Evolutionary conservation across 371 early-diverging fungal genomes (phyloP), one percentile per base, ranked within the genome.

Genomic region (Capillidium rhysosporum): DNA sequence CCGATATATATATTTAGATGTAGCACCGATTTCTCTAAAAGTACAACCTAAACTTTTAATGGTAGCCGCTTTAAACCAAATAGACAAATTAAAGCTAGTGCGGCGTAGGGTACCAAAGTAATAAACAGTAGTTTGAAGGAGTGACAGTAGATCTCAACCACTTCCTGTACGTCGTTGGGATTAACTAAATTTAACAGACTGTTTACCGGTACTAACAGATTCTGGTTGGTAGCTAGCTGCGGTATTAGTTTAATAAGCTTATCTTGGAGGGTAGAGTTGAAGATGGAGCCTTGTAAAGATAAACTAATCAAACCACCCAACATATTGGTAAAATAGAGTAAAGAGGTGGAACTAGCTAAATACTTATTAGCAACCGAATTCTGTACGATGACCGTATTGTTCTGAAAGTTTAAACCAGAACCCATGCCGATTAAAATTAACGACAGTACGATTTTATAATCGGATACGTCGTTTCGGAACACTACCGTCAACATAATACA

Each of bases 281-380:
- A 70, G 7, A 75, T 56, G 8, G 73, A 54, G 4, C 72, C 73
- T 5, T 66, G 61, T 30, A 74, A 63, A 12, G 74, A 68, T 39
- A 75, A 59, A 12, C 75, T 74, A 58, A 77, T 58, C 30, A 69
- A 63, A 39, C 70, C 68, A 10, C 77, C 81, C 12, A 77, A 62
- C 7, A 64, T 56, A 31, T 69, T 67, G 41, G 61, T 52, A 55
- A 74, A 77, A 46, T 64, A 65, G 18, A 62, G 56, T 2, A 71
- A 54, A 14, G 71, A 61, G 16, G 73, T 75, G 14, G 67, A 67
- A 10, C 73, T 63, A 1, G 73, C 71, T 58, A 72, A 60, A 45
- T 71, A 54, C 20, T 59, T 55, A 8, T 52, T 56, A 16, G 59
- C 56, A 40, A 69, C 72, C 8, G 69, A 58, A 10, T 66, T 64